A percentile compares a stretch with the other conserved stretches of the same genome.
These are phyloP conservation scores for Zancudomyces culisetae DNA, from an alignment of 371 early-diverging fungal species.

Conservation along the genomic window DNA sequence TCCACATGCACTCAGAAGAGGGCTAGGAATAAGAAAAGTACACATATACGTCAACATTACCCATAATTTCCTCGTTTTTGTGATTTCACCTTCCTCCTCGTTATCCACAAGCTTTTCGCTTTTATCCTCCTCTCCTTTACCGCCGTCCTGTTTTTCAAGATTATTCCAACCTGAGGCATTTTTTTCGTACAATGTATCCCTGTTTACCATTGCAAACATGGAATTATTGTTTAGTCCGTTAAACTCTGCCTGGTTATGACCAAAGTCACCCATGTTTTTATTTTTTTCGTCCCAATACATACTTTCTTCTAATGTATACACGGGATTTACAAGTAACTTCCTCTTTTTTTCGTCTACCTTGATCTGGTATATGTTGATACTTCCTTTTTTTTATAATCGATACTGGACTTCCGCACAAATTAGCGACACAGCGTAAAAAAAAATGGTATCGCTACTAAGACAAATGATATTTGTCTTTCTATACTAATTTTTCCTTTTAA, in stretches of 20 bases:
- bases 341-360: no score
- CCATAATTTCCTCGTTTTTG: conserved; percentile 33
- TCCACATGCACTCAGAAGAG: conserved; percentile 31
- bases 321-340: no score
- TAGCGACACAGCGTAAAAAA: no score
- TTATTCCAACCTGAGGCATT: neutral
- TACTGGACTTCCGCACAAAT: no score
- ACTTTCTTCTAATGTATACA: no score
- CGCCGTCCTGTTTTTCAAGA: neutral
- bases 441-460: no score
- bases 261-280: no score
- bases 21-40: conserved; percentile 66
- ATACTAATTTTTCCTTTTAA: no score
- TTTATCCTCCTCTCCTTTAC: neutral
- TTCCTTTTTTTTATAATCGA: no score
- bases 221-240: neutral
- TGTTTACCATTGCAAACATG: neutral
- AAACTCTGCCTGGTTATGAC: neutral
- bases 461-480: no score
- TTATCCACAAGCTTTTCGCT: neutral
- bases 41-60: conserved; percentile 51
- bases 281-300: neutral
- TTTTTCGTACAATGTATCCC: neutral
- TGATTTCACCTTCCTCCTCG: conserved; percentile 10
- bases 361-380: no score